Evolutionary conservation across 164 flowering plant genomes (phyloP).

Genomic region (Houttuynia cordata): DNA sequence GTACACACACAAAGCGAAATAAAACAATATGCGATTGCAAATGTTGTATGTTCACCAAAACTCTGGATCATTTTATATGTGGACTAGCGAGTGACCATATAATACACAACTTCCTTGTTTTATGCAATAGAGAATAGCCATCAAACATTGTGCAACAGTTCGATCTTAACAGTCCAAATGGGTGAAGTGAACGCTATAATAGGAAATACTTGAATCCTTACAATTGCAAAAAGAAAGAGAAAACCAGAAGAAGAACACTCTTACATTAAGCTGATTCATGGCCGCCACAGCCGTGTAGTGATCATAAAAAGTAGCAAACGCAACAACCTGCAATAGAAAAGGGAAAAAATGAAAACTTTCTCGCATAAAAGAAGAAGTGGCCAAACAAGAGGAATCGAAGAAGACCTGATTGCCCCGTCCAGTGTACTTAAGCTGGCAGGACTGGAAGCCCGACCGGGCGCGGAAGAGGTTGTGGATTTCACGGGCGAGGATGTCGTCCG

Average conservation of each 20-base stretch:
- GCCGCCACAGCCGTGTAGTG: conserved; percentile 69
- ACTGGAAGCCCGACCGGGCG: conserved; percentile 71
- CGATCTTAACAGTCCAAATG: no score
- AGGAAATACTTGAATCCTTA: no score
- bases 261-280: conserved; percentile 55
- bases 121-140: no score
- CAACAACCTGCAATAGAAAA: conserved; percentile 58
- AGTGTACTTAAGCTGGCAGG: conserved; percentile 86
- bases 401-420: conserved; percentile 84
- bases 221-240: no score
- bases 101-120: no score
- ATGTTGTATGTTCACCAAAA: no score
- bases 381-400: neutral
- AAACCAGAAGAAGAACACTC: conserved; percentile 10
- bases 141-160: no score
- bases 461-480: conserved; percentile 93
- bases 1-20: no score
- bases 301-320: conserved; percentile 72
- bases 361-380: neutral
- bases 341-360: neutral
- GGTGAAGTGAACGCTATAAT: no score
- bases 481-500: conserved; percentile 83
- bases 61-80: no score
- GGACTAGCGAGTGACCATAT: no score
- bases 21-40: no score